Evolutionary conservation across 805 yeast species (phyloP).

Genomic region (Cephaloascus albidus): DNA sequence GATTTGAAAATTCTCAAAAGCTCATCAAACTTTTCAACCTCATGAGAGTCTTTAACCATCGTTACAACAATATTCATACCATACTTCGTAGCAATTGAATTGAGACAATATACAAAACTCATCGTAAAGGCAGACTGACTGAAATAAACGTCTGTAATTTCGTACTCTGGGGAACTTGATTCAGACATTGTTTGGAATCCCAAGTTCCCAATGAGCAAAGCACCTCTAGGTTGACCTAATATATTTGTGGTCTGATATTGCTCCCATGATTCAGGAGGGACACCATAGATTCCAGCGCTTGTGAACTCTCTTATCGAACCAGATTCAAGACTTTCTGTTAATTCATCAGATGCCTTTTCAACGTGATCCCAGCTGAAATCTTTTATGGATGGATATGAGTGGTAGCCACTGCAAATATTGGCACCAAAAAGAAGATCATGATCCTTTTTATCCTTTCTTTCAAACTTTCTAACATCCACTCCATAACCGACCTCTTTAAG

Average conservation of each 20-base stretch:
- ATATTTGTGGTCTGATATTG: not conserved
- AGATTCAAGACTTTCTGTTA: not conserved
- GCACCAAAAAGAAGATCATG: not conserved
- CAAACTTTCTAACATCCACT: not conserved
- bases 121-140: not conserved
- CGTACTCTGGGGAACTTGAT: not conserved
- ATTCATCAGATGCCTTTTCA: not conserved
- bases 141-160: not conserved
- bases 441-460: not conserved
- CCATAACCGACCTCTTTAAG: not conserved
- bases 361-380: not conserved
- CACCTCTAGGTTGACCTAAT: not conserved
- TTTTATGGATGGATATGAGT: not conserved
- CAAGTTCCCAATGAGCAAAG: not conserved
- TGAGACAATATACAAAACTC: not conserved
- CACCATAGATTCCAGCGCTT: not conserved
- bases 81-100: not conserved
- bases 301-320: not conserved
- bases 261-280: not conserved
- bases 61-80: not conserved
- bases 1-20: not conserved
- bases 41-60: not conserved
- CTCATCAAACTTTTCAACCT: not conserved
- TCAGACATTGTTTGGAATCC: not conserved
- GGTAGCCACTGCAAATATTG: not conserved